These are phyloP conservation scores for Fagopyrum tataricum DNA, from an alignment of 148 eudicot genomes.

Conservation along the genomic window DNA sequence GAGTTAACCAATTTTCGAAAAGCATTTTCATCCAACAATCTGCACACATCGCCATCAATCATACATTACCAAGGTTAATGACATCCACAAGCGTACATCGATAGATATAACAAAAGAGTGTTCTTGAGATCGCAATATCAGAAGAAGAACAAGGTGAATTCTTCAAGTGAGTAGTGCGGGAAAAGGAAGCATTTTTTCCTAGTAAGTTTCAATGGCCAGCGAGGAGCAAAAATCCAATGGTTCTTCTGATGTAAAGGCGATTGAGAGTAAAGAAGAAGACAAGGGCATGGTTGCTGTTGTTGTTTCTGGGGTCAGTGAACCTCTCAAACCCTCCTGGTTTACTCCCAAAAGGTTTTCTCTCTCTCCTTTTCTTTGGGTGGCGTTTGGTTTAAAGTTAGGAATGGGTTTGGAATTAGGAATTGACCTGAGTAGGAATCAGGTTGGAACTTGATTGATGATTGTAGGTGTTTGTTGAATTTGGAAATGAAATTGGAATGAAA, in stretches of 20 bases:
- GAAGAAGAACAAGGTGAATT: neutral
- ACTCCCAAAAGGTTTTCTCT: slow-evolving; percentile 59
- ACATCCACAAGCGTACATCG: neutral
- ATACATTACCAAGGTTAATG: neutral
- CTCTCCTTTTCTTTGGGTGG: neutral
- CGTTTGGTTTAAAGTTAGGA: neutral
- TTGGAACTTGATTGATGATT: neutral
- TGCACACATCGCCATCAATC: neutral
- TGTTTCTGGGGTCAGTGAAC: slow-evolving; percentile 16
- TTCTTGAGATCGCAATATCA: neutral
- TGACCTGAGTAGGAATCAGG: neutral
- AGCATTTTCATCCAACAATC: neutral
- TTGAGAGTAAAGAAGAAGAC: slow-evolving; percentile 22
- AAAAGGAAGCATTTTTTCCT: neutral
- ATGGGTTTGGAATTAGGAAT: neutral
- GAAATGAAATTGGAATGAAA: neutral
- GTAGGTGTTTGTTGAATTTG: neutral
- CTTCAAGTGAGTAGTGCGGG: neutral
- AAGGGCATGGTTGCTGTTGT: slow-evolving; percentile 19
- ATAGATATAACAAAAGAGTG: neutral
- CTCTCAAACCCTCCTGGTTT: slow-evolving; percentile 63
- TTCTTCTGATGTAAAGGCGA: slow-evolving; percentile 21
- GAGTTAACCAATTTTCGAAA: slow-evolving; percentile 13
- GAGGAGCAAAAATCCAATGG: slow-evolving; percentile 26
- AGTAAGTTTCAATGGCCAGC: slow-evolving; percentile 14